Evolutionary conservation across 768 basidiomycete genomes (phyloP), one percentile per base, ranked within the genome.

Genomic region (Tulasnella sp.): DNA sequence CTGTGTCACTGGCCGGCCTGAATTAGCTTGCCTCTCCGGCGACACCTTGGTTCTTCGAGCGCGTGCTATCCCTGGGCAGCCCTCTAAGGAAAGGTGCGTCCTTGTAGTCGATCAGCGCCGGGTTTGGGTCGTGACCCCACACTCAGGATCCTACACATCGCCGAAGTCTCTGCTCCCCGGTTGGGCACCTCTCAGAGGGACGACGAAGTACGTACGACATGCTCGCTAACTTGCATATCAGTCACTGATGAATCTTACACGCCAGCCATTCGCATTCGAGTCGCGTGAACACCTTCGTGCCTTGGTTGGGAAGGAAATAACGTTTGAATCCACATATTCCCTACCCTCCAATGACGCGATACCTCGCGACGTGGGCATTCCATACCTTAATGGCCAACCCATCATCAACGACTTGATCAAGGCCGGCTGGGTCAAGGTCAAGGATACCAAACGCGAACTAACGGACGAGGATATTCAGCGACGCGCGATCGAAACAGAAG

Each of bases 341-440:
- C 72, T 96, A 39, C 77, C 86, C 37, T 62, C 64, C 7, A 82
- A 80, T 58, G 86, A 87, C 62, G 87, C 87, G 58, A 69, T 77
- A 35, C 76, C 81, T 25, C 83, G 88, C 61, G 91, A 92, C 68
- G 74, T 92, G 51, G 90, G 89, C 27, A 76, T 72, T 27, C 86
- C 78, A 15, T 83, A 87, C 59, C 77, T 88, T 35, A 77, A 73
- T 45, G 86, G 84, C 6, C 67, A 80, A 51, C 89, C 93, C 64
- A 69, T 93, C 19, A 74, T 81, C 3, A 74, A 75, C 0, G 86
- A 91, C 66, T 68, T 94, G n/a, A 75, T 98, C 37, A 80, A 76
- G 65, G 79, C 77, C 59, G 96, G 94, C n/a, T 97, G 91, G 91
- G 89, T 80, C 9, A 93, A 87, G 70, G 72, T 91, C 40, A 90